Percentiles rank a stretch among this genome's conserved stretches.
phyloP scores from a whole-genome alignment of 1,284 basidiomycete species.

The Papiliotrema terrestris region DNA sequence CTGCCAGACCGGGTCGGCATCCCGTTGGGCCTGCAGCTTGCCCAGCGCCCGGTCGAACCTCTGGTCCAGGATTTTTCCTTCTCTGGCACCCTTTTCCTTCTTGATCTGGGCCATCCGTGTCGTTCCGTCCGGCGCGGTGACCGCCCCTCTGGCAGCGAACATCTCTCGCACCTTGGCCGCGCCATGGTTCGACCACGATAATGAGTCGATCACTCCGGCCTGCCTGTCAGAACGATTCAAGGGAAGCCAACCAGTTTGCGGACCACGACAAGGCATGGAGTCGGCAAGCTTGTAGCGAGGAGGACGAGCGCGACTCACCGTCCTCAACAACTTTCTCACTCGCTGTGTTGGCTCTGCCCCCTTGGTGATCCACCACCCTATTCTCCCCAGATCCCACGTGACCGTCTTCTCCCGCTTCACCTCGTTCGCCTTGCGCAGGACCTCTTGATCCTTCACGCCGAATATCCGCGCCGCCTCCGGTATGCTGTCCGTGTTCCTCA shows the following conservation, averaged over 20 bases:
- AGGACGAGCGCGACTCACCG: constrained; percentile 57
- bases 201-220: not conserved
- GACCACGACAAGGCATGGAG: too few relatives aligned
- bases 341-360: constrained; percentile 80
- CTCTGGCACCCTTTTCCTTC: too few relatives aligned
- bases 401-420: constrained; percentile 62
- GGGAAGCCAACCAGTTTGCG: not conserved
- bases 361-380: constrained; percentile 81
- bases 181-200: not conserved
- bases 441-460: constrained; percentile 3
- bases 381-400: constrained; percentile 85
- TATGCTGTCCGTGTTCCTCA: constrained; percentile 20
- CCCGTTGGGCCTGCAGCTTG: too few relatives aligned
- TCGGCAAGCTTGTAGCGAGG: not conserved
- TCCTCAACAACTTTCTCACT: constrained; percentile 71
- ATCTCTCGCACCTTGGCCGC: not conserved
- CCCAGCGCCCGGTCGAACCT: too few relatives aligned
- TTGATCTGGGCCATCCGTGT: not conserved
- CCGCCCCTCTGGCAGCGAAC: not conserved
- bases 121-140: not conserved
- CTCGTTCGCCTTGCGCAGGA: constrained; percentile 2
- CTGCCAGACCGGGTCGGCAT: too few relatives aligned
- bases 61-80: too few relatives aligned
- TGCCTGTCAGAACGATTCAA: not conserved
- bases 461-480: constrained; percentile 44